Percentiles rank a stretch among this genome's conserved stretches.
Conservation (phyloP, 1,284 basidiomycete species). For the Rhodotorula sp. region DNA sequence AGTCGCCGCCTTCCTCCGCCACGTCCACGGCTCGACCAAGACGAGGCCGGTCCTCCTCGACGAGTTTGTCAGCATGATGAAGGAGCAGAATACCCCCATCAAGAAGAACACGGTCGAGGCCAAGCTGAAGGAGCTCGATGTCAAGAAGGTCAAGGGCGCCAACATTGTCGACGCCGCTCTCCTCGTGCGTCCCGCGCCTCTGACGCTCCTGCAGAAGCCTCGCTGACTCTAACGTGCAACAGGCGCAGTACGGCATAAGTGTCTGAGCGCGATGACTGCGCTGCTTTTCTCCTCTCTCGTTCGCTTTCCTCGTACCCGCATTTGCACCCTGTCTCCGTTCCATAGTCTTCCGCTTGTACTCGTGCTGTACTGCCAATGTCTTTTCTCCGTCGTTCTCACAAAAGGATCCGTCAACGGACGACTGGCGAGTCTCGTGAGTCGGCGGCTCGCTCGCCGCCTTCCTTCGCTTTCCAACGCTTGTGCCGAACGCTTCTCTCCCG, state of each 20-base stretch:
- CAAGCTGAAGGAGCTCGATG: slow-evolving; percentile 18
- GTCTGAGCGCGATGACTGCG: background rate
- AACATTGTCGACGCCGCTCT: slow-evolving; percentile 1
- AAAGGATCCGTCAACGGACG: too few relatives aligned
- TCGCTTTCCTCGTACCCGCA: background rate
- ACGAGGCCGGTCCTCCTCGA: slow-evolving; percentile 22
- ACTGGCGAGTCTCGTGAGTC: too few relatives aligned
- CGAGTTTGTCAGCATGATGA: slow-evolving; percentile 15
- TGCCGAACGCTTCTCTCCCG: too few relatives aligned
- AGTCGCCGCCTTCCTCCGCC: slow-evolving; percentile 16
- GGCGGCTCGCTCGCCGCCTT: too few relatives aligned
- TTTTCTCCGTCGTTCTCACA: background rate
- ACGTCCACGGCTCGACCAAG: slow-evolving; percentile 22
- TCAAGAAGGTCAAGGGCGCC: slow-evolving; percentile 33
- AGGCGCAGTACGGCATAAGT: background rate
- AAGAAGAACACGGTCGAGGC: slow-evolving; percentile 24
- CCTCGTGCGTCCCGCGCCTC: slow-evolving; percentile 5
- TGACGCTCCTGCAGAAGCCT: too few relatives aligned
- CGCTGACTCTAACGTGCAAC: background rate
- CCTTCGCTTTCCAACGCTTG: too few relatives aligned
- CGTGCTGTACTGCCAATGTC: background rate
- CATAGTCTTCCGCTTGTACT: background rate
- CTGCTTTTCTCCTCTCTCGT: background rate
- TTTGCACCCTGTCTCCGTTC: background rate
- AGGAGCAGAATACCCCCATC: slow-evolving; percentile 1